Base-by-base conservation (phyloP, 208 protist genomes). In the Leishmania major region DNA sequence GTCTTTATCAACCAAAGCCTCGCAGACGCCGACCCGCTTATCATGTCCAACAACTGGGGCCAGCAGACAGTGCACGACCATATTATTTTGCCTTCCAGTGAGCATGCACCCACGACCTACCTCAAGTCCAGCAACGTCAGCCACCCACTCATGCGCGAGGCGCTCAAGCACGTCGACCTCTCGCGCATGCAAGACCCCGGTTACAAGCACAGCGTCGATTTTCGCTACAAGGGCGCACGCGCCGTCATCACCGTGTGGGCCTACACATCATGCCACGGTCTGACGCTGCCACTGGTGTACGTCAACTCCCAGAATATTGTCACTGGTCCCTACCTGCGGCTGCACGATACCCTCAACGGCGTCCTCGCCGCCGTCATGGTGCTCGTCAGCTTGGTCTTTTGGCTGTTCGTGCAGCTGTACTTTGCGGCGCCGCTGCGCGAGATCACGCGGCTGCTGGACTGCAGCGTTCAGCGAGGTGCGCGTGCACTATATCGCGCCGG, bases 81-180 rank as follows among this genome's bases (percentile, higher is more conserved):
- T 15, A 55, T 35, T 31, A 10, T 84, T 11, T 67, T 70, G 40
- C 11, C 49, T 17, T 6, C 75, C 28, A 55, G 37, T 47, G 25
- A 8, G 17, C 40, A 19, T 37, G 72, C 5, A 1, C 13, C 17
- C 60, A 43, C 82, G 7, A n/a, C 43, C 22, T 88, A 82, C 70
- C 69, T 87, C 35, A 37, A 51, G 17, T 22, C 51, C 0, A 86
- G 84, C 66, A 69, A 87, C 37, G 66, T 88, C 59, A 82, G 53
- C 66, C 75, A 88, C 66, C 84, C 88, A 8, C 73, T 91, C 62
- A 85, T 91, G 85, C 64, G 69, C 10, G 75, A 70, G 22, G 88
- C 85, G 22, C 66, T 91, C 51, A 78, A 73, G 76, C 80, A 87
- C 74, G 55, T 91, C 25, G 35, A 82, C 70, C 40, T 88, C 10